Conservation (phyloP, 1,139 yeast species). For the Sugiyamaella novakii region DNA sequence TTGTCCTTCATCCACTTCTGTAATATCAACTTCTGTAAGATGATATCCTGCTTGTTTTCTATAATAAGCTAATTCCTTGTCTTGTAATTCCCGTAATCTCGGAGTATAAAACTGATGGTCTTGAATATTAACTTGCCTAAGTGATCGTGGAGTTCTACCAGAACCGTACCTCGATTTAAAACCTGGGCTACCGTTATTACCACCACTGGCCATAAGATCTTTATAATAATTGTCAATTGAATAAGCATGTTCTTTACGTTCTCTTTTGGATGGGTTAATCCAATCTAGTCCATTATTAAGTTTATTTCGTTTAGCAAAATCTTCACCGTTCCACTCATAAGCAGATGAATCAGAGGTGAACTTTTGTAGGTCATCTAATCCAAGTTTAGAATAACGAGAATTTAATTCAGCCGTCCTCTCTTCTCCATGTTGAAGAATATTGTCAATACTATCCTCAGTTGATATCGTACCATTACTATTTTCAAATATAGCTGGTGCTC, state of each 20-base stretch:
- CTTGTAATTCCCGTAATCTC: constrained; percentile 64
- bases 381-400: constrained; percentile 78
- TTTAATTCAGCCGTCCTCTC: constrained; percentile 77
- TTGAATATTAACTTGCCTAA: constrained; percentile 57
- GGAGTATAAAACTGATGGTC: constrained; percentile 89
- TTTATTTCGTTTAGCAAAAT: constrained; percentile 68
- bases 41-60: constrained; percentile 71
- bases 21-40: constrained; percentile 53
- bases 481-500: constrained; percentile 81
- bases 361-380: constrained; percentile 89
- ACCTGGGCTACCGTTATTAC: constrained; percentile 51
- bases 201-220: constrained; percentile 53
- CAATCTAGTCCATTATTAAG: constrained; percentile 54
- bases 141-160: constrained; percentile 48
- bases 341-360: constrained; percentile 83
- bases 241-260: constrained; percentile 85
- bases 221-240: constrained; percentile 88
- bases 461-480: constrained; percentile 39
- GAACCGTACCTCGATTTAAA: constrained; percentile 39
- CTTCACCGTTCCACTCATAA: constrained; percentile 96
- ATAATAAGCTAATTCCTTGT: constrained; percentile 74
- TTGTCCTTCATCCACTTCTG: constrained; percentile 52
- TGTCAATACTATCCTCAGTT: constrained; percentile 76
- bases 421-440: constrained; percentile 73
- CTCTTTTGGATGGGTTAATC: constrained; percentile 89